Conservation (phyloP, 179 eudicot genomes). For the Carnegiea gigantea region DNA sequence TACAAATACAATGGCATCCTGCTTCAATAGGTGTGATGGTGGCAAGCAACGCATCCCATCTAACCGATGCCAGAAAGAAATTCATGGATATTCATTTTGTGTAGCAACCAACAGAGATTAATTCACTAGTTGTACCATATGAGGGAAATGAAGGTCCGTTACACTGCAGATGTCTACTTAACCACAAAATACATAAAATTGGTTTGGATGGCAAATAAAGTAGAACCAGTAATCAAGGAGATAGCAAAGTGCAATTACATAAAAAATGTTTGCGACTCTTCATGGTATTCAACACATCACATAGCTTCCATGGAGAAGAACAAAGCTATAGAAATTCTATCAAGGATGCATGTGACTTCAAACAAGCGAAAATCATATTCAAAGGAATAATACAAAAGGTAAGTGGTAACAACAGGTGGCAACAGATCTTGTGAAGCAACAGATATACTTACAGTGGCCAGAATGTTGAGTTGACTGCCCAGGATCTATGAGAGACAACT, state of each 20-base stretch:
- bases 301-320: not conserved
- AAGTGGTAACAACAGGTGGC: not conserved
- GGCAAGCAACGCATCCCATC: not conserved
- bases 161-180: not conserved
- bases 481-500: constrained; percentile 67
- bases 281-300: not conserved
- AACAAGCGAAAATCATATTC: not conserved
- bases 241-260: not conserved
- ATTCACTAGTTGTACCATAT: not conserved
- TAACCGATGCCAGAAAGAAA: not conserved
- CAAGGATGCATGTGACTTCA: not conserved
- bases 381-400: not conserved
- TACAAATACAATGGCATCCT: not conserved
- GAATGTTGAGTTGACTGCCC: constrained; percentile 68
- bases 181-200: not conserved
- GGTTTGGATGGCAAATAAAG: not conserved
- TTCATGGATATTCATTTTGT: not conserved
- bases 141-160: not conserved
- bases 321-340: not conserved
- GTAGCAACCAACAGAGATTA: not conserved
- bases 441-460: constrained; percentile 47
- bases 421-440: not conserved
- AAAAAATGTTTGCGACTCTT: not conserved
- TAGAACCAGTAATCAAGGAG: not conserved
- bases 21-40: not conserved